Evolutionary conservation across 305 asterid genomes (phyloP).

Genomic region (Striga hermonthica): DNA sequence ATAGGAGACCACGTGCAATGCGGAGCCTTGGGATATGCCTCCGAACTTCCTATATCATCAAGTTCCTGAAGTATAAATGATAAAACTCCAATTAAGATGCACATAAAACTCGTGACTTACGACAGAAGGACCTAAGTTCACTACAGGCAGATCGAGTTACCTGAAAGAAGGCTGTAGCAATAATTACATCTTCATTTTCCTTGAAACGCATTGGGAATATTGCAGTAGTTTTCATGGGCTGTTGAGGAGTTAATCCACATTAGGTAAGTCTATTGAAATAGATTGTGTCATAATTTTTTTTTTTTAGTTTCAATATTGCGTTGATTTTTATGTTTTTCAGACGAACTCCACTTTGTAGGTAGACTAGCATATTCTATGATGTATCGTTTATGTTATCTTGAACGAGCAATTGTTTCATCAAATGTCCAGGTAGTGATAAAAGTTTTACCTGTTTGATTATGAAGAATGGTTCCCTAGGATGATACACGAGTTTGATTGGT

Average conservation of each 20-base stretch:
- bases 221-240: slow-evolving; percentile 67
- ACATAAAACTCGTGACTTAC: background rate
- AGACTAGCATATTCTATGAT: no score
- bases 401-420: background rate
- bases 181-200: slow-evolving; percentile 68
- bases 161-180: slow-evolving; percentile 86
- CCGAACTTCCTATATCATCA: slow-evolving; percentile 60
- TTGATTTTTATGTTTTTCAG: background rate
- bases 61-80: slow-evolving; percentile 48
- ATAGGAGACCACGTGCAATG: slow-evolving; percentile 83
- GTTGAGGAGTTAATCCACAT: slow-evolving; percentile 29
- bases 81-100: background rate
- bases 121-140: background rate
- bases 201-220: slow-evolving; percentile 88
- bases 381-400: no score
- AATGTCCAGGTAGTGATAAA: background rate
- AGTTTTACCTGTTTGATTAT: slow-evolving; percentile 62
- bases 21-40: slow-evolving; percentile 62
- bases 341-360: no score
- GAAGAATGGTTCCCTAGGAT: slow-evolving; percentile 79
- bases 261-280: slow-evolving; percentile 21
- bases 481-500: slow-evolving; percentile 67
- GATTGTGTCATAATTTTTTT: background rate
- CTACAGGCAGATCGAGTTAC: slow-evolving; percentile 34
- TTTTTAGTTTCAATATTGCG: background rate